Conservation (phyloP, 805 yeast species). For the Candida verbasci region DNA sequence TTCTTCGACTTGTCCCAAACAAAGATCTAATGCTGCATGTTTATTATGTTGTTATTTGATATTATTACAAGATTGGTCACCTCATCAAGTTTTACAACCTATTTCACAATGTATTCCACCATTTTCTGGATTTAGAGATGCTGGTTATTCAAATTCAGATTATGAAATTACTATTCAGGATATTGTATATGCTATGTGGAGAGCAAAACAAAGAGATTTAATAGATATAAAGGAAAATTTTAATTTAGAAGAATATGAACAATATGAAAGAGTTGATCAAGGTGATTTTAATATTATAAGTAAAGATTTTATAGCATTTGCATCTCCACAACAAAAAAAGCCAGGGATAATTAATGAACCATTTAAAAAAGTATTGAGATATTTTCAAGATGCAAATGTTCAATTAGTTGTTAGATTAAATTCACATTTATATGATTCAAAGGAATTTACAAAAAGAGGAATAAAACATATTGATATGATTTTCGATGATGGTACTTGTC, state of each 20-base stretch:
- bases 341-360: slow-evolving; percentile 61
- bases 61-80: slow-evolving; percentile 94
- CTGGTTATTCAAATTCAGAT: slow-evolving; percentile 95
- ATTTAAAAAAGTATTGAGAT: slow-evolving; percentile 75
- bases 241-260: slow-evolving; percentile 90
- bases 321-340: slow-evolving; percentile 78
- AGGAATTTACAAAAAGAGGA: slow-evolving; percentile 75
- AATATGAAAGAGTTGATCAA: slow-evolving; percentile 91
- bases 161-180: slow-evolving; percentile 92
- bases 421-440: slow-evolving; percentile 83
- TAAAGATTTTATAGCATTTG: slow-evolving; percentile 95
- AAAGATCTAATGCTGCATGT: slow-evolving; percentile 92
- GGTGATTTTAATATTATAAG: slow-evolving; percentile 93
- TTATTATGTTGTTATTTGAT: slow-evolving; percentile 92
- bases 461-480: slow-evolving; percentile 93
- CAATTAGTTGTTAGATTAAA: slow-evolving; percentile 88
- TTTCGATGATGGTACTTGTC: slow-evolving; percentile 98
- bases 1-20: slow-evolving; percentile 74
- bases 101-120: slow-evolving; percentile 90
- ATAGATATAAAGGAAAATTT: slow-evolving; percentile 81
- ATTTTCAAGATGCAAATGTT: slow-evolving; percentile 68
- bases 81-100: slow-evolving; percentile 95
- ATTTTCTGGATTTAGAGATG: slow-evolving; percentile 92
- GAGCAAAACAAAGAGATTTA: slow-evolving; percentile 90
- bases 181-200: slow-evolving; percentile 93